Evolutionary conservation across 306 rosid species (phyloP).

Genomic region (Gastrolobium bilobum): DNA sequence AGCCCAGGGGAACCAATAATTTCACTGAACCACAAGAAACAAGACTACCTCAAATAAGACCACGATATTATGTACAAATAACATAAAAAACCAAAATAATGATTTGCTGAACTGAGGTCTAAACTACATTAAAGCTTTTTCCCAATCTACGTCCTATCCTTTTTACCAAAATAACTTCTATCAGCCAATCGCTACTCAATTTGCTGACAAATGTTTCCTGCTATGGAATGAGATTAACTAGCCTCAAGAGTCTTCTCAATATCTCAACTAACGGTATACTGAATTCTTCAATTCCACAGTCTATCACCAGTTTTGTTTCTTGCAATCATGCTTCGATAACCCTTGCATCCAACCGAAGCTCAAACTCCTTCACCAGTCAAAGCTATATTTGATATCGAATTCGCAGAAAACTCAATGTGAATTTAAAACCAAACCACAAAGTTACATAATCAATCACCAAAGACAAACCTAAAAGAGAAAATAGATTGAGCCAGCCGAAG

Average conservation of each 20-base stretch:
- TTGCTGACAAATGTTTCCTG: neutral
- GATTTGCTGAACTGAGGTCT: neutral
- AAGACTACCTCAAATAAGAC: slow-evolving; percentile 12
- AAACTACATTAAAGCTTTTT: slow-evolving; percentile 21
- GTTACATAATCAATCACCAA: slow-evolving; percentile 19
- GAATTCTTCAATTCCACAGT: neutral
- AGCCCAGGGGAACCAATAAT: slow-evolving; percentile 30
- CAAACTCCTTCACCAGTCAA: slow-evolving; percentile 23
- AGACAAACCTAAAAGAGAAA: slow-evolving; percentile 28
- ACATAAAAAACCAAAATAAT: slow-evolving; percentile 5
- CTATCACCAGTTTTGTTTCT: neutral
- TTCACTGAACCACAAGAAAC: slow-evolving; percentile 3
- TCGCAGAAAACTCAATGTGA: neutral
- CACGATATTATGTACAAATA: neutral
- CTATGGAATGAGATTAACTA: neutral
- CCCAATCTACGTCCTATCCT: neutral
- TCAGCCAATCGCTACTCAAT: neutral
- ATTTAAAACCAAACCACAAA: slow-evolving; percentile 22
- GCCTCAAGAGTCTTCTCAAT: neutral
- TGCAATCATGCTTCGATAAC: neutral
- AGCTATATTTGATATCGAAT: neutral
- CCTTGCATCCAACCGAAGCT: neutral
- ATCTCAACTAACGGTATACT: neutral
- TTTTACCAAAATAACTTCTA: slow-evolving; percentile 18
- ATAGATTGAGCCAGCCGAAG: slow-evolving; percentile 16